These are phyloP conservation scores for Lasiosphaeria hispida DNA, from an alignment of 495 filamentous ascomycete genomes.

Conservation along the genomic window DNA sequence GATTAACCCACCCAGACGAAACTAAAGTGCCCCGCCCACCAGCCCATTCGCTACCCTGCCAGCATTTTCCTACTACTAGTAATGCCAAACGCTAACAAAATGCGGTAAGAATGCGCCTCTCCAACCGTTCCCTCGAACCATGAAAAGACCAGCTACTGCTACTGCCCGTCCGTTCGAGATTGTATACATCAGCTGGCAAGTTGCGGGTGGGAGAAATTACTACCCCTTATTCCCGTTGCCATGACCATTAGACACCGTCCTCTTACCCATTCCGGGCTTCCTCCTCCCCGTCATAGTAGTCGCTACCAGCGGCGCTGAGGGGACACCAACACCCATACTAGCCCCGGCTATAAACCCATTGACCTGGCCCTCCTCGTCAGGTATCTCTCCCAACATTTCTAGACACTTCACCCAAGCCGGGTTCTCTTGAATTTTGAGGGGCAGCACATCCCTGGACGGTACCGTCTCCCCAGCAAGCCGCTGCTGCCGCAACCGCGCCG, in stretches of 20 bases:
- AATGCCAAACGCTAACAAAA: too few species aligned
- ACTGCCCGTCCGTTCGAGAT: too few species aligned
- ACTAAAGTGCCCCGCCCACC: too few species aligned
- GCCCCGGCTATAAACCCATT: background rate
- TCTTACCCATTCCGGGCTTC: background rate
- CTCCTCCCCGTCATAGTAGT: background rate
- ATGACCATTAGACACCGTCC: background rate
- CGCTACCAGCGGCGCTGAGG: background rate
- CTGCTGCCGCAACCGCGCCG: constrained; percentile 33
- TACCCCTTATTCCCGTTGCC: background rate
- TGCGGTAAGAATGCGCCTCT: too few species aligned
- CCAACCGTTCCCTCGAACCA: too few species aligned
- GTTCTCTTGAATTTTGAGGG: constrained; percentile 28
- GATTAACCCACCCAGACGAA: too few species aligned
- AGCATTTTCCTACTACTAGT: too few species aligned
- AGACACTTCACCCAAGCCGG: constrained; percentile 28
- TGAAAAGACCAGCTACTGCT: too few species aligned
- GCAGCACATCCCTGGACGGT: constrained; percentile 25
- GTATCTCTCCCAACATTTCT: constrained; percentile 15
- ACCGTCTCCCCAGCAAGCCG: constrained; percentile 16
- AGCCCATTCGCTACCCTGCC: too few species aligned
- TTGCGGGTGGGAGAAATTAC: background rate
- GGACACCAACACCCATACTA: background rate
- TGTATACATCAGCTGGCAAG: too few species aligned
- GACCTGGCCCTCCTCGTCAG: background rate